Base-by-base conservation (phyloP, 208 protist genomes). In the Plasmodiophora brassicae region DNA sequence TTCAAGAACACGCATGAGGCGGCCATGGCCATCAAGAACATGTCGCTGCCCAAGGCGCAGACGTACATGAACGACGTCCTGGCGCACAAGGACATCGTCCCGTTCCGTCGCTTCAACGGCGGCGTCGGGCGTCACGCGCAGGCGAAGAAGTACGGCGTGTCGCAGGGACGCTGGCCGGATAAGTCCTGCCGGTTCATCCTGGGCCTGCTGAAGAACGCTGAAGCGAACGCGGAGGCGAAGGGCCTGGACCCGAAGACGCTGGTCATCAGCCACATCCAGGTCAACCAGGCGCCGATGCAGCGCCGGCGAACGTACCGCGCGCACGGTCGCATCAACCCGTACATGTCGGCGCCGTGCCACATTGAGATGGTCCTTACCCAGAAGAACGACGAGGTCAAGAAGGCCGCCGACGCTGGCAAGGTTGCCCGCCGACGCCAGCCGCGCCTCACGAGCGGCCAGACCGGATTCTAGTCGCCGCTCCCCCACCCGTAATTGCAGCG, bases 1-100 rank as follows among this genome's bases (percentile, higher is more conserved):
- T 96, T 96, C 93, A 96, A 97, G 92, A 97, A 97, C 94, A 97
- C 95, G 35, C 89, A 91, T 54, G 95, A 97, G 88, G 93, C 95
- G 32, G 95, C 94, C 38, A 39, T 86, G 0, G 94, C 94, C 35
- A 90, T 97, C 87, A 93, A 93, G 65, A 92, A 93, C 84, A 94
- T 96, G 92, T 87, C 22, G 38, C 83, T 96, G 41, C 83, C 88
- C 44, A 90, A 90, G 71, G 96, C 96, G n/a, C 71, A 93, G 38
- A 32, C 22, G 14, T 97, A 95, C 93, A 91, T 97, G 20, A 71
- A 95, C 71, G 90, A 94, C 60, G 95, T 97, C 65, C 72, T 97
- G 45, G 90, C 87, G 25, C 86, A 96, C 84, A 97, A 96, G 91
- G 90, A 95, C 60, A 90, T 90, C 88, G 91, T 97, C 83, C 96